phyloP scores from a whole-genome alignment of 1,284 basidiomycete genomes.

The Ceratobasidium sp. region DNA sequence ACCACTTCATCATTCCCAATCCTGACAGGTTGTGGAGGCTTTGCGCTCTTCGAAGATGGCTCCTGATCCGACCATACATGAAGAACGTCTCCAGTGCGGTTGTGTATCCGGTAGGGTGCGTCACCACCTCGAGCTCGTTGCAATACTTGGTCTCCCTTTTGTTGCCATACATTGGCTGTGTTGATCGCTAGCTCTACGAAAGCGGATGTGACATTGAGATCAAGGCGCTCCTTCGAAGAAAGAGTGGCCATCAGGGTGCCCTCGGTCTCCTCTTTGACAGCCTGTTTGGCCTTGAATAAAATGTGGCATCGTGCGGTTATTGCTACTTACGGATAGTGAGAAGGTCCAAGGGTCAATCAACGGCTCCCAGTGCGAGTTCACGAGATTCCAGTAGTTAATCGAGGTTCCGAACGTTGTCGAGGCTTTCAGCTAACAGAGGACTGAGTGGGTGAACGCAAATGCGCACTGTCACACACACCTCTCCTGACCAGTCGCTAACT shows the following conservation, averaged over 20 bases:
- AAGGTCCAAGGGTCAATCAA: slow-evolving; percentile 98
- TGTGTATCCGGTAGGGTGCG: slow-evolving; percentile 92
- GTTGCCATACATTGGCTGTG: slow-evolving; percentile 72
- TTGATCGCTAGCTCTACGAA: slow-evolving; percentile 88
- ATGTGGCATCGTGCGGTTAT: neutral
- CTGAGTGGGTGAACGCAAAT: too few relatives aligned
- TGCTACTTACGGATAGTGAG: slow-evolving; percentile 68
- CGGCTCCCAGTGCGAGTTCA: slow-evolving; percentile 99
- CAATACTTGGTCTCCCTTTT: slow-evolving; percentile 74
- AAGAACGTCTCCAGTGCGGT: slow-evolving; percentile 86
- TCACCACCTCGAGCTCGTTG: slow-evolving; percentile 82
- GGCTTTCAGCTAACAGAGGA: slow-evolving; percentile 69
- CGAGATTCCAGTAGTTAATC: slow-evolving; percentile 96
- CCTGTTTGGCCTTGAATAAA: slow-evolving; percentile 49
- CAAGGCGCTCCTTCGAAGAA: slow-evolving; percentile 82
- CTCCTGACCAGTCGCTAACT: slow-evolving; percentile 92
- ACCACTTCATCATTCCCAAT: slow-evolving; percentile 76
- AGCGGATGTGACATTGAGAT: slow-evolving; percentile 90
- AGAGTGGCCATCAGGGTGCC: slow-evolving; percentile 69
- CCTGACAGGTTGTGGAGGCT: slow-evolving; percentile 57
- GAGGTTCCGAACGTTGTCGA: slow-evolving; percentile 79
- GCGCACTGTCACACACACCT: slow-evolving; percentile 59
- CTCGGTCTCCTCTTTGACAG: slow-evolving; percentile 59
- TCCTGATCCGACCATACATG: slow-evolving; percentile 78
- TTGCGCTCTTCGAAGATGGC: slow-evolving; percentile 58